A percentile compares a stretch with the other conserved stretches of the same genome.
Conservation (phyloP, 2,329 filamentous ascomycete genomes). For the Aspergillus pseudonomiae region DNA sequence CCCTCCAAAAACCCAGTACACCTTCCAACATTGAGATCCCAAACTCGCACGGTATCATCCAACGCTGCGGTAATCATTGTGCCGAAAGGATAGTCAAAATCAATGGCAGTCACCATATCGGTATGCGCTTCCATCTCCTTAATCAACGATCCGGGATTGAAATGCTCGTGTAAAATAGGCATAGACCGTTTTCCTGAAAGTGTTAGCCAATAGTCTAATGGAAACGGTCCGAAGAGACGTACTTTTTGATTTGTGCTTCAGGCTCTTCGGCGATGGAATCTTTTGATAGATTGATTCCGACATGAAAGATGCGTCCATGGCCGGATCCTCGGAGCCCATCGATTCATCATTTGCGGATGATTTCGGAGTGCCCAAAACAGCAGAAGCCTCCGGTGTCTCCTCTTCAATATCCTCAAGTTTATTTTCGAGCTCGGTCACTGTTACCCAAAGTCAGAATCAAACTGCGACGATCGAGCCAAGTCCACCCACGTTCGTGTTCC, state of each 20-base stretch:
- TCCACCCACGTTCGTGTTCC: slow-evolving; percentile 77
- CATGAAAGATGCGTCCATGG: slow-evolving; percentile 74
- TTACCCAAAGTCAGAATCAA: slow-evolving; percentile 10
- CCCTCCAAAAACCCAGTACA: slow-evolving; percentile 92
- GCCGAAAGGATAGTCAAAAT: slow-evolving; percentile 97
- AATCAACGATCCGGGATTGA: slow-evolving; percentile 85
- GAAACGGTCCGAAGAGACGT: slow-evolving; percentile 15
- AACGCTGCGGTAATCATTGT: slow-evolving; percentile 89
- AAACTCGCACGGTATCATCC: slow-evolving; percentile 92
- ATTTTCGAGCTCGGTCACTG: slow-evolving; percentile 62
- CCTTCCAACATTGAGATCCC: slow-evolving; percentile 91
- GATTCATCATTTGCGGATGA: slow-evolving; percentile 47
- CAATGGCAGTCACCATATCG: slow-evolving; percentile 84
- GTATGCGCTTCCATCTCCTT: slow-evolving; percentile 86
- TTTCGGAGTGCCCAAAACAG: slow-evolving; percentile 37
- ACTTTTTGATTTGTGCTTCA: slow-evolving; percentile 51
- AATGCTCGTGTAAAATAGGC: slow-evolving; percentile 93
- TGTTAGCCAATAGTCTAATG: slow-evolving; percentile 31
- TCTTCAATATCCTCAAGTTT: slow-evolving; percentile 66
- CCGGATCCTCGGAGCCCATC: slow-evolving; percentile 57
- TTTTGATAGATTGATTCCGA: slow-evolving; percentile 97
- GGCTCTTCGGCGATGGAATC: slow-evolving; percentile 66
- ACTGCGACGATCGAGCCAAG: background rate
- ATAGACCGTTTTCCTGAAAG: slow-evolving; percentile 69
- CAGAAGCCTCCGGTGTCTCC: slow-evolving; percentile 39